phyloP scores from a whole-genome alignment of 1,139 yeast species.

The Trichomonascaceae sp. region DNA sequence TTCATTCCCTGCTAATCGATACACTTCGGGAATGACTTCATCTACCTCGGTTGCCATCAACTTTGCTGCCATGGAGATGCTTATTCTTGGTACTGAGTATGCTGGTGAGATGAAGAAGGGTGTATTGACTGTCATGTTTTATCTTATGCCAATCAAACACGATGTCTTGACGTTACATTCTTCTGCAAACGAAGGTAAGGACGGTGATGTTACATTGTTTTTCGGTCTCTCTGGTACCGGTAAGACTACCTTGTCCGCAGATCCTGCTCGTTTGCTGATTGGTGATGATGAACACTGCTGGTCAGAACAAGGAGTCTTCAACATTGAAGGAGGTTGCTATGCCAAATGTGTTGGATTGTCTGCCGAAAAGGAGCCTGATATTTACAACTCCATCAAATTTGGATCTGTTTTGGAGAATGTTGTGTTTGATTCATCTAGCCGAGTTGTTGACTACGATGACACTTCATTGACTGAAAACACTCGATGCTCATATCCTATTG shows the following conservation, averaged over 20 bases:
- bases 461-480: constrained; percentile 85
- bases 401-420: constrained; percentile 95
- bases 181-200: constrained; percentile 84
- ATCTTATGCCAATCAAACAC: constrained; percentile 94
- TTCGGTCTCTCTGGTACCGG: constrained; percentile 98
- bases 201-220: constrained; percentile 84
- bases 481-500: constrained; percentile 98
- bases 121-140: constrained; percentile 97
- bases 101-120: constrained; percentile 99
- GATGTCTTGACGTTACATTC: constrained; percentile 91
- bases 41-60: constrained; percentile 93
- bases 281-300: constrained; percentile 99
- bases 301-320: constrained; percentile 97
- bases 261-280: constrained; percentile 86
- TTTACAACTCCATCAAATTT: constrained; percentile 87
- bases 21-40: constrained; percentile 97
- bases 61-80: constrained; percentile 98
- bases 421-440: constrained; percentile 71
- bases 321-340: constrained; percentile 99
- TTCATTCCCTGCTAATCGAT: constrained; percentile 96
- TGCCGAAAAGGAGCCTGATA: constrained; percentile 94
- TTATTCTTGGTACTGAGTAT: constrained; percentile 95
- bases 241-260: constrained; percentile 95
- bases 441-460: constrained; percentile 82
- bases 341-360: constrained; percentile 93